Evolutionary conservation across 2,329 filamentous ascomycete species (phyloP).

Genomic region (Cyphellophora europaea): DNA sequence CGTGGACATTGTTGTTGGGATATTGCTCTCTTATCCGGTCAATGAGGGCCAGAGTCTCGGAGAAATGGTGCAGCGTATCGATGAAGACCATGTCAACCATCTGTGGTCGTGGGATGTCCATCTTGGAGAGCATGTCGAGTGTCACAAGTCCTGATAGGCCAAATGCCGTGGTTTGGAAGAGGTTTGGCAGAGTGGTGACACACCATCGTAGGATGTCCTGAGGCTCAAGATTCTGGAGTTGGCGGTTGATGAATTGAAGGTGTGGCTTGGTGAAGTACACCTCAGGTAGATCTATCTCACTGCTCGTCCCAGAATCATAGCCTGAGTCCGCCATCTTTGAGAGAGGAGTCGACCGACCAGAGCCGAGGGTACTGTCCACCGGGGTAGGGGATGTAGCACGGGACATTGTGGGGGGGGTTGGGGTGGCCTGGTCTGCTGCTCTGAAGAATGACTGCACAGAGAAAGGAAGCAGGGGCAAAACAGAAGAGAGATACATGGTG

Average conservation of each 20-base stretch:
- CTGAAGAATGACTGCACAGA: slow-evolving; percentile 1
- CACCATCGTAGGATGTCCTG: slow-evolving; percentile 88
- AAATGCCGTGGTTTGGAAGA: slow-evolving; percentile 81
- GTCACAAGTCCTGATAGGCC: slow-evolving; percentile 72
- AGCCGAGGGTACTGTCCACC: not conserved
- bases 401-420: slow-evolving; percentile 1
- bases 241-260: slow-evolving; percentile 80
- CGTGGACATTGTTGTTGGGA: slow-evolving; percentile 69
- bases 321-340: slow-evolving; percentile 60
- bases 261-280: slow-evolving; percentile 82
- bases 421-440: not conserved
- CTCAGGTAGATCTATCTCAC: slow-evolving; percentile 56
- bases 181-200: slow-evolving; percentile 77
- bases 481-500: not conserved
- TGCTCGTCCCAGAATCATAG: slow-evolving; percentile 64
- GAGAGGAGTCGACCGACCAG: slow-evolving; percentile 3
- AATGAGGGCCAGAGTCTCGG: slow-evolving; percentile 65
- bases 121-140: slow-evolving; percentile 57
- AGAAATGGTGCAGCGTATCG: slow-evolving; percentile 74
- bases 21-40: slow-evolving; percentile 69
- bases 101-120: slow-evolving; percentile 38
- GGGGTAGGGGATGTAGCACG: slow-evolving; percentile 1
- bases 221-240: slow-evolving; percentile 78
- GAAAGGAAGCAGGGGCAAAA: not conserved
- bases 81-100: slow-evolving; percentile 58